Evolutionary conservation across 352 stramenopile genomes (phyloP).

Genomic region (Phytopythium montanum): DNA sequence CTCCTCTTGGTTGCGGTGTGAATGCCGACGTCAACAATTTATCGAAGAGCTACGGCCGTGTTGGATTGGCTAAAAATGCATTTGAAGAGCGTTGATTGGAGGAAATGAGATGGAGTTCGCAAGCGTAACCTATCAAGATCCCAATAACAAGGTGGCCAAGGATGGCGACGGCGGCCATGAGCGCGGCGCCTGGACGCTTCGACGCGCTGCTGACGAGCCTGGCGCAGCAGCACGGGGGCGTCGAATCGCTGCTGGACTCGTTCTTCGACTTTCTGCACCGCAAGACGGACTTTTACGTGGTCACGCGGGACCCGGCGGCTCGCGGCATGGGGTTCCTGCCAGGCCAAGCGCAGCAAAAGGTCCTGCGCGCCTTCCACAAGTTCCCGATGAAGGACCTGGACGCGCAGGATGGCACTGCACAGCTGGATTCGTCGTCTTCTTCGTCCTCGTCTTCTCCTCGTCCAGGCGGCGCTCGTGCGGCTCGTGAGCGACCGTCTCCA

Average conservation of each 20-base stretch:
- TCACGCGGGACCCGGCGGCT: constrained; percentile 40
- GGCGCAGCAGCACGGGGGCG: constrained; percentile 91
- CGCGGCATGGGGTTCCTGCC: constrained; percentile 64
- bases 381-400: constrained; percentile 61
- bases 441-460: no score
- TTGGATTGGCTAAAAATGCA: background rate
- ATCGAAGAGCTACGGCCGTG: background rate
- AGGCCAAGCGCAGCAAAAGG: constrained; percentile 55
- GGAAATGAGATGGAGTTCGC: constrained; percentile 6
- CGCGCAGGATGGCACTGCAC: background rate
- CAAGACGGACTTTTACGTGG: constrained; percentile 98
- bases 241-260: constrained; percentile 95
- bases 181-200: constrained; percentile 27
- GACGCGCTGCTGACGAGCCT: constrained; percentile 92
- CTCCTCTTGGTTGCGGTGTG: background rate
- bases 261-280: constrained; percentile 97
- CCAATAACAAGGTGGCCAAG: no score
- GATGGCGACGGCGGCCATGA: constrained; percentile 20
- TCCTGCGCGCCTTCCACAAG: constrained; percentile 58
- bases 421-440: no score
- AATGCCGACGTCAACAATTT: constrained; percentile 9
- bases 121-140: background rate
- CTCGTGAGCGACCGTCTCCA: no score
- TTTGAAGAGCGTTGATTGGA: constrained; percentile 1
- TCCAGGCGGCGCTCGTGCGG: no score